Evolutionary conservation across 805 yeast genomes (phyloP).

Genomic region (Danielozyma ontarioensis): DNA sequence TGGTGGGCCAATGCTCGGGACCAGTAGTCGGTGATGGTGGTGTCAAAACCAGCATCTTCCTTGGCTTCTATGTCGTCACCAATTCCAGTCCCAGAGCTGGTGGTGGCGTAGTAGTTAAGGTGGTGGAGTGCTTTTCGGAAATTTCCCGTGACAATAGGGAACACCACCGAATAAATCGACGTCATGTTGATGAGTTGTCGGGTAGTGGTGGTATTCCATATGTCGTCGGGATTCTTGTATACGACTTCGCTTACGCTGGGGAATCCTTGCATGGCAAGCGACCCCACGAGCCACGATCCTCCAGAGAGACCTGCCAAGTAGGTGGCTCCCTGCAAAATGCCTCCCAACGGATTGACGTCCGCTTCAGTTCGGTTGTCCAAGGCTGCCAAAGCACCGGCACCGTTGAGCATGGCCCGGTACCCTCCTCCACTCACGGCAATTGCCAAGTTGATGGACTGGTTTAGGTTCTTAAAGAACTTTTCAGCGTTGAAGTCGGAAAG

Average conservation of each 20-base stretch:
- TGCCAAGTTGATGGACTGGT: slow-evolving; percentile 23
- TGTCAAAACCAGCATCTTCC: slow-evolving; percentile 55
- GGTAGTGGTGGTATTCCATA: slow-evolving; percentile 31
- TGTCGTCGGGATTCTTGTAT: slow-evolving; percentile 22
- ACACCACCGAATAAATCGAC: slow-evolving; percentile 11
- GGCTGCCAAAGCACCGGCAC: slow-evolving; percentile 52
- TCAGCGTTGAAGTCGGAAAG: slow-evolving; percentile 17
- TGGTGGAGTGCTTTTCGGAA: slow-evolving; percentile 24
- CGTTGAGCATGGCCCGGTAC: slow-evolving; percentile 54
- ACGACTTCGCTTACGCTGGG: slow-evolving; percentile 60
- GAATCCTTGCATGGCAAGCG: slow-evolving; percentile 67
- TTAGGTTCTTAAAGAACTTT: slow-evolving; percentile 11
- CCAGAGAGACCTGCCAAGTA: slow-evolving; percentile 80
- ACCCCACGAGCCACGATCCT: slow-evolving; percentile 76
- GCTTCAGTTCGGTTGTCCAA: slow-evolving; percentile 44
- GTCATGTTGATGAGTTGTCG: slow-evolving; percentile 23
- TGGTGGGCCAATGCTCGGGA: slow-evolving; percentile 71
- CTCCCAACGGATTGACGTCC: slow-evolving; percentile 49
- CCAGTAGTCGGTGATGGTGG: slow-evolving; percentile 76
- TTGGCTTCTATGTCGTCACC: slow-evolving; percentile 45
- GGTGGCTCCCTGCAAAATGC: slow-evolving; percentile 63
- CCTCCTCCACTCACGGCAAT: slow-evolving; percentile 49
- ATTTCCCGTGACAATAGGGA: slow-evolving; percentile 16
- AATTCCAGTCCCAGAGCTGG: slow-evolving; percentile 40
- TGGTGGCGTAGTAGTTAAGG: slow-evolving; percentile 22